Percentiles rank a stretch among this genome's conserved stretches.
Evolutionary conservation across 164 flowering plant species (phyloP).

Genomic region (Liriodendron chinense): DNA sequence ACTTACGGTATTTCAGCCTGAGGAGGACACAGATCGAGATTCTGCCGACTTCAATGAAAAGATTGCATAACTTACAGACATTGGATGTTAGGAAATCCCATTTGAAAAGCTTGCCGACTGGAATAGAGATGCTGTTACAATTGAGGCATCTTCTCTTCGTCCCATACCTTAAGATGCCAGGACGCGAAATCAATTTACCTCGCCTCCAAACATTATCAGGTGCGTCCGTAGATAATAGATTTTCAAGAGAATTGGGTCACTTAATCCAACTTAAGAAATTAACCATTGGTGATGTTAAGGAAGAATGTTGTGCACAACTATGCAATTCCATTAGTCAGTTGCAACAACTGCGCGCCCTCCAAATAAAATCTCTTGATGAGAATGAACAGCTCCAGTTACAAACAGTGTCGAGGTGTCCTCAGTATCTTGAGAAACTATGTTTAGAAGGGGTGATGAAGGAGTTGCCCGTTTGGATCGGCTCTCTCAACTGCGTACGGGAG

Average conservation of each 20-base stretch:
- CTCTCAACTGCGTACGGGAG: background rate
- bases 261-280: constrained; percentile 18
- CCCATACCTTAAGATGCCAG: background rate
- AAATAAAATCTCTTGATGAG: background rate
- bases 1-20: constrained; percentile 35
- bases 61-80: constrained; percentile 33
- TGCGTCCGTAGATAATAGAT: constrained; percentile 17
- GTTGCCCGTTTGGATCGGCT: background rate
- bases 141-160: constrained; percentile 28
- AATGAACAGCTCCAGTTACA: background rate
- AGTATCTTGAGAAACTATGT: background rate
- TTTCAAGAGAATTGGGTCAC: constrained; percentile 9
- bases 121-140: constrained; percentile 20
- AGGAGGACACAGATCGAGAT: background rate
- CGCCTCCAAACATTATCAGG: constrained; percentile 20
- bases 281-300: constrained; percentile 16
- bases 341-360: background rate
- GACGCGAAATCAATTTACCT: constrained; percentile 21
- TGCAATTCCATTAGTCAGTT: background rate
- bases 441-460: background rate
- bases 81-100: constrained; percentile 34
- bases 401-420: constrained; percentile 9
- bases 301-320: constrained; percentile 16
- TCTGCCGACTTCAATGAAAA: constrained; percentile 39
- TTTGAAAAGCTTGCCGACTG: constrained; percentile 25